Conservation (phyloP, 495 filamentous ascomycete species). For the Astrothelium subdiscretum region DNA sequence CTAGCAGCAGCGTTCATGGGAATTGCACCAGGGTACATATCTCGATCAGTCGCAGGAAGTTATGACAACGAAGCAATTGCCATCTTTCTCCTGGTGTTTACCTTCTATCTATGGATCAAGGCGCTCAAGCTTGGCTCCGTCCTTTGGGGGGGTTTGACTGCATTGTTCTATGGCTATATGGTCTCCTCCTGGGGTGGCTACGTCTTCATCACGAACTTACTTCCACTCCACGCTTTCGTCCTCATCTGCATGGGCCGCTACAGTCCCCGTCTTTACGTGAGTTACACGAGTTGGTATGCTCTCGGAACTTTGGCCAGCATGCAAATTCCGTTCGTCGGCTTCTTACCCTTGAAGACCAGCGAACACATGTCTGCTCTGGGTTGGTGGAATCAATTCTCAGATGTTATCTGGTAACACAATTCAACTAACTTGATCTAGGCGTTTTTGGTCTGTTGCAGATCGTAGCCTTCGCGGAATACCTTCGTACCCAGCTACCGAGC, state of each 20-base stretch:
- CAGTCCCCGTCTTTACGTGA: slow-evolving; percentile 86
- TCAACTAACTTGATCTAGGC: slow-evolving; percentile 43
- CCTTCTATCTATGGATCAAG: slow-evolving; percentile 99
- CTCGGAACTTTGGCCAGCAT: slow-evolving; percentile 94
- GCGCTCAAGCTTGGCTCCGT: slow-evolving; percentile 90
- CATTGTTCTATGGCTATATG: slow-evolving; percentile 99
- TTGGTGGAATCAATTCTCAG: slow-evolving; percentile 24
- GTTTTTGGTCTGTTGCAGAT: slow-evolving; percentile 95
- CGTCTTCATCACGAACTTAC: slow-evolving; percentile 97
- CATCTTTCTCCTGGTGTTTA: slow-evolving; percentile 96
- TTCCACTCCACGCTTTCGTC: slow-evolving; percentile 92
- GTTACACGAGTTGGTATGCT: slow-evolving; percentile 96
- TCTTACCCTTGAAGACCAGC: slow-evolving; percentile 89
- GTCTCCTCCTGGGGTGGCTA: slow-evolving; percentile 99
- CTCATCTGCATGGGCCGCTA: slow-evolving; percentile 95
- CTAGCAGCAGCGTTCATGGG: slow-evolving; percentile 95
- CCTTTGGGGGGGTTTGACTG: slow-evolving; percentile 89
- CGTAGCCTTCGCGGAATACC: slow-evolving; percentile 83
- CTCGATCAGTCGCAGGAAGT: slow-evolving; percentile 90
- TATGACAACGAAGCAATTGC: slow-evolving; percentile 99
- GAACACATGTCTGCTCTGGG: slow-evolving; percentile 98
- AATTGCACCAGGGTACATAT: slow-evolving; percentile 95
- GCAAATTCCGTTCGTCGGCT: slow-evolving; percentile 99
- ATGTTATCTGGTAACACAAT: background rate
- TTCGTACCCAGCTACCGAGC: slow-evolving; percentile 74